Conservation (phyloP, 2,329 filamentous ascomycete genomes). For the Periconia macrospinosa region DNA sequence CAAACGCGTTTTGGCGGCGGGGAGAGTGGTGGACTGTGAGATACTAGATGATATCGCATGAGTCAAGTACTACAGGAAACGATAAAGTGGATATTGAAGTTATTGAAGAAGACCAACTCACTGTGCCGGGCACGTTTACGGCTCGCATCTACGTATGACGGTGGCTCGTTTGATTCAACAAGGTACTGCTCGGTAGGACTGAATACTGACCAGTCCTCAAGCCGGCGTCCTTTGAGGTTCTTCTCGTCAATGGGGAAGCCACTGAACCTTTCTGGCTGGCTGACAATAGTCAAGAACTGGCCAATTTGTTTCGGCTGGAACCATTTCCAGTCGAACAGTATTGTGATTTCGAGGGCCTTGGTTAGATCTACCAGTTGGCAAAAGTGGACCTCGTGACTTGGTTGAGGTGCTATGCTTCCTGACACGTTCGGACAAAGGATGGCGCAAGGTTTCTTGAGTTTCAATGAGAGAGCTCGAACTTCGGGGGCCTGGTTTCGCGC, state of each 20-base stretch:
- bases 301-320: constrained; percentile 10
- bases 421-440: constrained; percentile 8
- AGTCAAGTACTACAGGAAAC: neutral
- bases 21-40: constrained; percentile 3
- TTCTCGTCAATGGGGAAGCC: constrained; percentile 10
- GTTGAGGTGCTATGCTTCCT: constrained; percentile 3
- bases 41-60: neutral
- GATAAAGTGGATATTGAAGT: neutral
- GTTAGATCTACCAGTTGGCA: constrained; percentile 11
- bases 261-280: constrained; percentile 8
- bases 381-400: constrained; percentile 8
- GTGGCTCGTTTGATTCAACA: constrained; percentile 5
- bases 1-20: constrained; percentile 14
- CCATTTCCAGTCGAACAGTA: constrained; percentile 22
- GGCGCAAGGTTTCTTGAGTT: constrained; percentile 9
- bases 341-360: constrained; percentile 10
- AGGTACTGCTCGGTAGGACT: constrained; percentile 4
- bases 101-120: constrained; percentile 1
- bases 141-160: constrained; percentile 10
- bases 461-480: constrained; percentile 11
- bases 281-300: constrained; percentile 9
- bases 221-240: constrained; percentile 1
- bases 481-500: constrained; percentile 13
- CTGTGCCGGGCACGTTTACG: constrained; percentile 15
- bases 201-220: constrained; percentile 11